Conservation (phyloP, 2,329 filamentous ascomycete species). For the Akanthomyces uredinophilus region DNA sequence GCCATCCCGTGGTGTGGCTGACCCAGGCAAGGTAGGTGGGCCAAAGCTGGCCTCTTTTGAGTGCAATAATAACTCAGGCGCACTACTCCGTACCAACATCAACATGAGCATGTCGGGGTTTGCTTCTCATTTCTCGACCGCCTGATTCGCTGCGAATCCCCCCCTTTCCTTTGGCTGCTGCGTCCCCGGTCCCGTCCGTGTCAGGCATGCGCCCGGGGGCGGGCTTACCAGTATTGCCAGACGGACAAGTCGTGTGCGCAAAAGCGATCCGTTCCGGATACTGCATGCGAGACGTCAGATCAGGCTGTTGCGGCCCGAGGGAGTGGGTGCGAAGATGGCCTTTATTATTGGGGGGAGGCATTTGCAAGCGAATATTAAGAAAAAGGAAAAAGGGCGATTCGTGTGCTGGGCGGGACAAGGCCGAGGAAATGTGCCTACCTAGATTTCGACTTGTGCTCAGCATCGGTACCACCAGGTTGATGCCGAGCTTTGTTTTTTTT, state of each 20-base stretch:
- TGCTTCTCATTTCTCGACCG: not conserved
- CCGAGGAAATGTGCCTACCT: too few relatives aligned
- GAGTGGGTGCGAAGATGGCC: not conserved
- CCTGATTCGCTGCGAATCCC: not conserved
- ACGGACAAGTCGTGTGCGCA: not conserved
- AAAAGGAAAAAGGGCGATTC: too few relatives aligned
- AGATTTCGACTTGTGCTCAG: too few relatives aligned
- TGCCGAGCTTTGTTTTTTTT: too few relatives aligned
- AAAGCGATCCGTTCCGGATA: not conserved
- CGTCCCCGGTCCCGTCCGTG: not conserved
- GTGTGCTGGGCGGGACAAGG: too few relatives aligned
- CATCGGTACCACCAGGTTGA: too few relatives aligned
- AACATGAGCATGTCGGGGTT: not conserved
- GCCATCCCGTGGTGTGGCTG: not conserved
- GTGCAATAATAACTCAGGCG: not conserved
- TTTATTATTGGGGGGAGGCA: too few relatives aligned
- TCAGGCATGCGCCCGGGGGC: not conserved
- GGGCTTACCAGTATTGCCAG: not conserved
- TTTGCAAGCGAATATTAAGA: too few relatives aligned
- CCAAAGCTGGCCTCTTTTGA: not conserved
- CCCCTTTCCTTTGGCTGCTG: not conserved
- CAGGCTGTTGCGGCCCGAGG: constrained; percentile 2
- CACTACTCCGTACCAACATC: too few relatives aligned
- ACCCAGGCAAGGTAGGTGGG: too few relatives aligned
- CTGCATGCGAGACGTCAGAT: not conserved